Evolutionary conservation across 1,139 yeast species (phyloP), one percentile per base, ranked within the genome.

Genomic region (Scheffersomyces lignicola): DNA sequence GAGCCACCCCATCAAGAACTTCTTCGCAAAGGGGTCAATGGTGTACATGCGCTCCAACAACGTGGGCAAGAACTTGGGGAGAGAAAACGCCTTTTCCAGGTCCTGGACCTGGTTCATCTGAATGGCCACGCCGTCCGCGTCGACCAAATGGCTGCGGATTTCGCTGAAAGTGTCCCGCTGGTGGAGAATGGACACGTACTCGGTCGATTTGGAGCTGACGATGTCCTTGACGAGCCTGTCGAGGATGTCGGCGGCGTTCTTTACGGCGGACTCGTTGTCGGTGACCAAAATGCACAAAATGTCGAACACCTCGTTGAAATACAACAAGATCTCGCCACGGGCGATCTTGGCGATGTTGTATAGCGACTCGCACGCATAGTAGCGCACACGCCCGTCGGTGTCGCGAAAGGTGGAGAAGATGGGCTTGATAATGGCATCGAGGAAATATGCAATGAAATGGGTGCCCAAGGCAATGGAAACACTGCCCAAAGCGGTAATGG

Each of bases 261-360:
- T 87, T 17, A 92, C 97, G 21, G 95, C 83, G 22, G 85, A 80
- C 49, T 92, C 98, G 7, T 88, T 74, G 56, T 94, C 99, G 1
- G 97, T 90, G 10, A 95, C 92, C 41, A 92, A 74, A 35, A 83
- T 83, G 56, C 97, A 89, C 38, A 92, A 69, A 15, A 90, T 94
- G 54, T 94, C 98, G 56, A 94, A 94, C 2, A 90, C 83, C 59
- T 92, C 97, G 58, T 92, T 94, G 66, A 92, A 92, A 58, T 88
- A 92, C 10, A 85, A 67, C 44, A 94, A 65, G 16, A 92, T 86
- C 58, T 94, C 98, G 13, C 98, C 98, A 48, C 95, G 79, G 4
- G 98, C 96, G 15, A 92, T 95, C 57, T 94, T 94, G 35, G 98
- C 96, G 33, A 94, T 90, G 60, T 94, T 94, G 61, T 94, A 94